Conservation (phyloP, 2,329 filamentous ascomycete species). For the Seiridium unicorne region DNA sequence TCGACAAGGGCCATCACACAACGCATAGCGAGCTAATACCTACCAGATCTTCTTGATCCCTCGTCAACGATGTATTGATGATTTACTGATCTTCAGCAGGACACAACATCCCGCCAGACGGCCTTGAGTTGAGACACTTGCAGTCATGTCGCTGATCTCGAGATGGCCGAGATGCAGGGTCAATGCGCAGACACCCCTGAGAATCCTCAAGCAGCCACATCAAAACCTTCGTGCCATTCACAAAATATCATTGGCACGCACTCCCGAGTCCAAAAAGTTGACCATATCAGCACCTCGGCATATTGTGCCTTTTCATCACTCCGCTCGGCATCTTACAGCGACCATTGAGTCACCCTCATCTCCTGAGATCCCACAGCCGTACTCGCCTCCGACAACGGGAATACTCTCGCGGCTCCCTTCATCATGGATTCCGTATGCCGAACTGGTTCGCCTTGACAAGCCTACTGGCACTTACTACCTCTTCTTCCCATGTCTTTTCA, state of each 20-base stretch:
- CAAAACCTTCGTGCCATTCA: neutral
- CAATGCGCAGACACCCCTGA: neutral
- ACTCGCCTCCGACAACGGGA: slow-evolving; percentile 69
- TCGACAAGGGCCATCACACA: no score
- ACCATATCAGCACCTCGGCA: slow-evolving; percentile 1
- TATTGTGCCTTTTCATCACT: slow-evolving; percentile 8
- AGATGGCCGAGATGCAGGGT: slow-evolving; percentile 1
- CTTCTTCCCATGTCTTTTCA: slow-evolving; percentile 83
- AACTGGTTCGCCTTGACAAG: slow-evolving; percentile 79
- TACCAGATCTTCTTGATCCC: no score
- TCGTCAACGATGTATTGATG: no score
- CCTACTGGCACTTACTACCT: slow-evolving; percentile 82
- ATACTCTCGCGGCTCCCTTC: slow-evolving; percentile 67
- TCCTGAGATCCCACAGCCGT: slow-evolving; percentile 34
- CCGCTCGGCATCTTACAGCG: slow-evolving; percentile 4
- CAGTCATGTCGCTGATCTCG: neutral
- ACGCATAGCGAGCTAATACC: no score
- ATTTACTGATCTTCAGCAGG: no score
- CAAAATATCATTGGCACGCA: neutral
- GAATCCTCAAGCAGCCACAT: neutral
- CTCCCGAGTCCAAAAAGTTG: neutral
- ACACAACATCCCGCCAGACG: neutral
- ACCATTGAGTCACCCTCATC: slow-evolving; percentile 19
- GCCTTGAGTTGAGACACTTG: neutral
- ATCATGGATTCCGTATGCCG: slow-evolving; percentile 76